Conservation (phyloP, 73 alveolate genomes). For the Durusdinium trenchii region DNA sequence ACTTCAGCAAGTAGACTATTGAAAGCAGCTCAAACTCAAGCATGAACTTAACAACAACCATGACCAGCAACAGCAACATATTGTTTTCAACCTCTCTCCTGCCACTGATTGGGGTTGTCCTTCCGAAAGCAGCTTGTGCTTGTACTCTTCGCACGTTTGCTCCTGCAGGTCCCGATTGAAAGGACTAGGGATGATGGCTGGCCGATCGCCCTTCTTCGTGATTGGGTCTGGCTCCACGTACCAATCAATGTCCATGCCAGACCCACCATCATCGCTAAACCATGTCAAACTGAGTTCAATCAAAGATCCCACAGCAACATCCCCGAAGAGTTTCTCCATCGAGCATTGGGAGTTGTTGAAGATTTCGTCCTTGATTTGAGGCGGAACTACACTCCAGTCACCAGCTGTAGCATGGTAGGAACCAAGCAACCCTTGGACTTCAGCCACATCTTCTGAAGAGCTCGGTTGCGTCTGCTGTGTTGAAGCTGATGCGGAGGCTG, state of each 20-base stretch:
- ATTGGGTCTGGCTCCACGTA: not conserved
- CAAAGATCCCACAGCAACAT: not conserved
- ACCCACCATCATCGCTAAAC: not conserved
- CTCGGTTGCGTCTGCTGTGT: too few species aligned
- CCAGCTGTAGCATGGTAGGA: not conserved
- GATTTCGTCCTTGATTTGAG: not conserved
- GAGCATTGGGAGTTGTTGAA: not conserved
- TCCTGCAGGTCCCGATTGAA: conserved; percentile 44
- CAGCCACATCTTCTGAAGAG: too few species aligned
- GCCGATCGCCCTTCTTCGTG: not conserved
- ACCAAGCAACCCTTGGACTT: not conserved
- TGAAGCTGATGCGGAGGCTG: not conserved
- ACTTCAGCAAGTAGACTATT: too few species aligned
- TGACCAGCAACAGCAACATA: too few species aligned
- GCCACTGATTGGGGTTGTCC: conserved; percentile 73
- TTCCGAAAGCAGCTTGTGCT: conserved; percentile 18
- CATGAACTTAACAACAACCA: too few species aligned
- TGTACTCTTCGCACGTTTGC: conserved; percentile 44
- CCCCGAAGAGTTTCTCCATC: conserved; percentile 27
- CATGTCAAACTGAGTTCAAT: conserved; percentile 1
- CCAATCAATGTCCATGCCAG: conserved; percentile 19
- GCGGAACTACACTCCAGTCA: conserved; percentile 4
- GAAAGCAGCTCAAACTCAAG: too few species aligned
- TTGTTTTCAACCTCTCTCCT: too few species aligned
- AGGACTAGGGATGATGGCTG: not conserved